Base-by-base conservation (phyloP, 805 yeast species). In the Ogataea glucozyma region DNA sequence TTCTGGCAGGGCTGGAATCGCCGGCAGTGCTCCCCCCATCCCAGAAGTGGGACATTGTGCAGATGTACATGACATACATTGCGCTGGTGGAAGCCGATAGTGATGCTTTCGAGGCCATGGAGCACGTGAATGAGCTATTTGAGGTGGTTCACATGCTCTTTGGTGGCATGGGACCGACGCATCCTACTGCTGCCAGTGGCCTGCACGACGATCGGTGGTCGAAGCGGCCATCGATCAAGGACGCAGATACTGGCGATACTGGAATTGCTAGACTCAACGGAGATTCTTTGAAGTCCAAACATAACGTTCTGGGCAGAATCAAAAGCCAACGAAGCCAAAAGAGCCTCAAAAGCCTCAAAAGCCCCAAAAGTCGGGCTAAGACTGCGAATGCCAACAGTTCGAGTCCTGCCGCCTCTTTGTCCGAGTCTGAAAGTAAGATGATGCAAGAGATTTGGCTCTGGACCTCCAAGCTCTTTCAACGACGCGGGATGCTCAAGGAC, bases 371-470 rank as follows among this genome's bases (percentile, higher is more conserved):
- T n/a, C n/a, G n/a, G n/a, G n/a, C n/a, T n/a, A n/a, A n/a, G n/a
- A n/a, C n/a, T n/a, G n/a, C n/a, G n/a, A n/a, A n/a, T n/a, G n/a
- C n/a, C n/a, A n/a, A n/a, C n/a, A n/a, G n/a, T n/a, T n/a, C n/a
- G n/a, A 33, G 35, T 26, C 40, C 22, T 10, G 40, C 17, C 4
- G 17, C 41, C 9, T 20, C 30, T 11, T 26, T 47, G 13, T 18
- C 27, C 19, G 38, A 39, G 6, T 26, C 32, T 9, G 78, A 72
- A 31, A 64, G 67, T 34, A 60, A 53, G 18, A 54, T 79, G 8
- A 57, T 81, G 34, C 88, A 82, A 53, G 70, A 71, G 24, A 56
- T 87, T 18, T 89, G 97, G 96, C 60, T 89, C 38, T 78, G 88
- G 77, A 73, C 87, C 0, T 73, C 88, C 0, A 72, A 74, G 26